Percentiles rank a stretch among this genome's conserved stretches.
Conservation (phyloP, 1,139 yeast species). For the Yarrowia galli region DNA sequence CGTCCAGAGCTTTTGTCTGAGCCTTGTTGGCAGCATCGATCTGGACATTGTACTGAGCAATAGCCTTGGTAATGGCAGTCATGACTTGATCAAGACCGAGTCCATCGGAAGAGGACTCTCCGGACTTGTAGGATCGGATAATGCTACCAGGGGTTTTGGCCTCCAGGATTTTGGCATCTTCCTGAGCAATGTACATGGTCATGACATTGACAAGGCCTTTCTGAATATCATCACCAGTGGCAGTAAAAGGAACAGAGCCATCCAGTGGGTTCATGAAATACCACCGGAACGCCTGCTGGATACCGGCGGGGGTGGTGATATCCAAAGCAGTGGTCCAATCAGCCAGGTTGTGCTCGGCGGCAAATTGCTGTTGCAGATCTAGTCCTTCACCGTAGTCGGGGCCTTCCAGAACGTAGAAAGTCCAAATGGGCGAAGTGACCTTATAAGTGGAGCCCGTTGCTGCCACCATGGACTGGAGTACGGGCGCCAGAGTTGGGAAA, state of each 20-base stretch:
- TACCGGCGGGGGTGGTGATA: background rate
- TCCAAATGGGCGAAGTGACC: background rate
- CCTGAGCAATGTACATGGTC: constrained; percentile 4
- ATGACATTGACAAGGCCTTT: background rate
- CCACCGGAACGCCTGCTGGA: background rate
- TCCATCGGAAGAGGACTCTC: no score
- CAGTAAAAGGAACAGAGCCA: background rate
- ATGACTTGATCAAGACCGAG: no score
- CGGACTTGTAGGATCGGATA: background rate
- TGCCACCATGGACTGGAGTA: no score
- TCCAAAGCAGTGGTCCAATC: background rate
- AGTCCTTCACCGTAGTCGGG: background rate
- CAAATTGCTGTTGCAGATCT: constrained; percentile 3
- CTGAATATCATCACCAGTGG: background rate
- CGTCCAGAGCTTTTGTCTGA: background rate
- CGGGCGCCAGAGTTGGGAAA: background rate
- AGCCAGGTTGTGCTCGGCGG: background rate
- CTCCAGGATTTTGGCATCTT: background rate
- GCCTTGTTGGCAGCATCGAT: background rate
- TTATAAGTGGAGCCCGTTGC: no score
- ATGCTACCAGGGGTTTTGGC: background rate
- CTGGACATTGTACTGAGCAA: background rate
- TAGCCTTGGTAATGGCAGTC: background rate
- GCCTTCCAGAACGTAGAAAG: background rate
- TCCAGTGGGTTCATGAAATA: background rate